Evolutionary conservation across 2,329 filamentous ascomycete genomes (phyloP), one percentile per base, ranked within the genome.

Genomic region (Thielaviopsis populi): DNA sequence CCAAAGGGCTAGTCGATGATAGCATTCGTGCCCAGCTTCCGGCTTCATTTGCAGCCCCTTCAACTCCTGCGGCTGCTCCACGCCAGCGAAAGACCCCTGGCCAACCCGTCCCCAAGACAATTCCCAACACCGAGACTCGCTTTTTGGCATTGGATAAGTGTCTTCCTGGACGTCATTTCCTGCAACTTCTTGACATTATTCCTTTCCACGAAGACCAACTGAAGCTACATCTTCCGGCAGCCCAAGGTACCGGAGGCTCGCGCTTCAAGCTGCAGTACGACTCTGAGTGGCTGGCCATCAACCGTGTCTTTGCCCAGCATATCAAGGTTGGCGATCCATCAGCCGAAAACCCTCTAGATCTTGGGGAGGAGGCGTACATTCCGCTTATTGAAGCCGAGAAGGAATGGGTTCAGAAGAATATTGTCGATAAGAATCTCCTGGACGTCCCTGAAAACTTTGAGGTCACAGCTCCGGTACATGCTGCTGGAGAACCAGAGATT

Each of bases 141-240:
- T 99, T 99, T 73, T 79, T 99, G 11, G 88, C 94, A 0, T 78
- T 99, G 1, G 92, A 96, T 75, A 99, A 99, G 74, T 95, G 90
- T 70, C 80, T 92, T 50, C 87, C 88, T 0, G 80, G 85, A 19
- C 83, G 87, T 15, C 82, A 91, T 66, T 97, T 92, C 71, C 78
- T 99, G 1, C 90, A 97, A 69, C 78, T 97, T 2, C 77, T 87
- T 41, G 81, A 87, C 40, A 76, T 92, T 19, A 70, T 75, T 1
- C 77, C 83, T 2, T 70, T 79, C 50, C 75, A 78, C 17, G 66
- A 74, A 0, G 67, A 73, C 17, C 37, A 71, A 2, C 61, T 68
- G 15, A 59, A 67, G 0, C 53, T 63, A 2, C 62, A 70, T 61
- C 68, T 68, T 50, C 68, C 70, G 3, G 24, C 61, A 41, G 64